A percentile compares a stretch with the other conserved stretches of the same genome.
Evolutionary conservation across 2,329 filamentous ascomycete genomes (phyloP).

Genomic region (Aotearoamyces nothofagi): DNA sequence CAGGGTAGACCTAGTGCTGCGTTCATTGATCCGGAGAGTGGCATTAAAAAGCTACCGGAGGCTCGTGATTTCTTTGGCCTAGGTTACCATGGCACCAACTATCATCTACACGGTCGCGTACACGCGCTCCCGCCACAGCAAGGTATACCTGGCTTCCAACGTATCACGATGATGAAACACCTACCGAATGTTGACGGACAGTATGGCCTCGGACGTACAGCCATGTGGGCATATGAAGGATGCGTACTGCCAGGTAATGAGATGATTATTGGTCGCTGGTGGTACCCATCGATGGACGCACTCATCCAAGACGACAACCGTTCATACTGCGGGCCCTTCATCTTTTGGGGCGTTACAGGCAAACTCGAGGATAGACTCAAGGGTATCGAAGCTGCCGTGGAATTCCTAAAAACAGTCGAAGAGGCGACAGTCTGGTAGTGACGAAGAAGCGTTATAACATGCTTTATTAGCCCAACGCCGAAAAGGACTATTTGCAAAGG

Average conservation of each 20-base stretch:
- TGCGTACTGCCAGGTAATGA: constrained; percentile 28
- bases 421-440: no score
- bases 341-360: constrained; percentile 19
- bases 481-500: no score
- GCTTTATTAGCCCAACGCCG: no score
- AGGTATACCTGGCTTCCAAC: constrained; percentile 35
- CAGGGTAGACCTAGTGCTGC: constrained; percentile 2
- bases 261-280: constrained; percentile 34
- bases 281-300: constrained; percentile 15
- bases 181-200: constrained; percentile 9
- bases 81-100: constrained; percentile 21
- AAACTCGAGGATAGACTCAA: constrained; percentile 8
- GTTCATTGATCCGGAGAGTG: constrained; percentile 1
- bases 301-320: constrained; percentile 3
- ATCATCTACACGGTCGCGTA: constrained; percentile 27
- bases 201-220: constrained; percentile 10
- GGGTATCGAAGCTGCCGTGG: constrained; percentile 9
- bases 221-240: constrained; percentile 30
- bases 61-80: constrained; percentile 18
- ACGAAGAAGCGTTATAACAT: no score
- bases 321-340: constrained; percentile 18
- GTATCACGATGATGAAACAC: constrained; percentile 38
- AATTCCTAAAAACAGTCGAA: no score
- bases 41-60: constrained; percentile 3
- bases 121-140: constrained; percentile 31